Percentiles rank a stretch among this genome's conserved stretches.
phyloP scores from a whole-genome alignment of 2,329 filamentous ascomycete genomes.

The Trichoderma koningii region DNA sequence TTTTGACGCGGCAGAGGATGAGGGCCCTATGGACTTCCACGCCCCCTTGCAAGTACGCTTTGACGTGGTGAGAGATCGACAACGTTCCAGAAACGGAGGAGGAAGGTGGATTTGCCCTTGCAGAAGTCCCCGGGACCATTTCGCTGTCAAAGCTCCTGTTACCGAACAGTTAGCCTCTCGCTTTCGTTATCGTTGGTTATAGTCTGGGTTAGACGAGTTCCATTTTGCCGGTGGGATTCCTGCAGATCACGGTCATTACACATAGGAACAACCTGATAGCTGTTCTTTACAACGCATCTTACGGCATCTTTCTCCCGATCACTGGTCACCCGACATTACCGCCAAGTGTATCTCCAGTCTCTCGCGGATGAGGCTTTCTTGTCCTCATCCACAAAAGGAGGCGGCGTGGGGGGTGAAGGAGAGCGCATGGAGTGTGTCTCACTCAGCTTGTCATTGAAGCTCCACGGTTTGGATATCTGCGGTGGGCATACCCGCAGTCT shows the following conservation, averaged over 20 bases:
- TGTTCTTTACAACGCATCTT: neutral
- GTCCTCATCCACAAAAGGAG: neutral
- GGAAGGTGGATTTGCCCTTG: no score
- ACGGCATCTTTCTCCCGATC: neutral
- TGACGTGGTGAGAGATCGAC: no score
- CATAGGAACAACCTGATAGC: neutral
- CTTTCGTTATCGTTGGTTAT: neutral
- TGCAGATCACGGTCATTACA: constrained; percentile 8
- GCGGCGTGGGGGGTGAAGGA: no score
- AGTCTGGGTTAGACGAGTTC: neutral
- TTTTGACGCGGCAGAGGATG: no score
- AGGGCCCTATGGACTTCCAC: no score
- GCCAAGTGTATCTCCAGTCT: no score
- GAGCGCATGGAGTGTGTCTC: neutral
- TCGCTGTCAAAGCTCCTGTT: neutral
- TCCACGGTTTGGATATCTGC: neutral
- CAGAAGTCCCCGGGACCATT: no score
- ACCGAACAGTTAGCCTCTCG: neutral
- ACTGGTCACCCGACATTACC: no score
- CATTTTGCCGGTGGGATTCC: constrained; percentile 14
- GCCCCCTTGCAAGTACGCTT: no score
- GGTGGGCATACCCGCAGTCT: neutral
- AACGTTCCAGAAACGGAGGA: no score
- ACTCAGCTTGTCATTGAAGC: neutral
- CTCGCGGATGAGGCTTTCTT: no score